These are phyloP conservation scores for Trichodelitschia bisporula DNA, from an alignment of 495 filamentous ascomycete species.

Conservation along the genomic window DNA sequence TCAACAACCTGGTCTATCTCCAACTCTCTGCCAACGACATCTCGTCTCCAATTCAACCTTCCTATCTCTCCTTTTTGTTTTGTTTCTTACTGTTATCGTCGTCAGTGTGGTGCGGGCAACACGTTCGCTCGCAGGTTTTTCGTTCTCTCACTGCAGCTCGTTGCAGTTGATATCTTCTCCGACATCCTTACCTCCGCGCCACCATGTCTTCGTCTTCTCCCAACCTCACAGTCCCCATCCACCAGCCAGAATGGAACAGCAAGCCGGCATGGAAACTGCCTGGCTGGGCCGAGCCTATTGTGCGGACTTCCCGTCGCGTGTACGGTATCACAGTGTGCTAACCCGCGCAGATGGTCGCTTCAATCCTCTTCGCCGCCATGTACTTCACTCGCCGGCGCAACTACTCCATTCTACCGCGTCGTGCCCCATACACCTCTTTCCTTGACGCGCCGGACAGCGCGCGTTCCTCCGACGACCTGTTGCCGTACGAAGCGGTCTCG, in stretches of 20 bases:
- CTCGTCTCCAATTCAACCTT: too few species aligned
- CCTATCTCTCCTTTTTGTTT: too few species aligned
- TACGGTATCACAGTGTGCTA: neutral
- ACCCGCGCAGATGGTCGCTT: constrained; percentile 25
- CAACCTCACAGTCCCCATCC: neutral
- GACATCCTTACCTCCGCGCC: too few species aligned
- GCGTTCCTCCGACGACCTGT: constrained; percentile 18
- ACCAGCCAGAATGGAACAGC: constrained; percentile 14
- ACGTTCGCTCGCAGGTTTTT: too few species aligned
- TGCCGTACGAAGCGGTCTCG: constrained; percentile 13
- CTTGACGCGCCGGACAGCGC: constrained; percentile 17
- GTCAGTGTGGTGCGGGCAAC: too few species aligned
- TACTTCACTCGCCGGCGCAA: constrained; percentile 26
- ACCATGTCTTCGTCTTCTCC: too few species aligned
- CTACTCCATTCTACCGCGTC: constrained; percentile 20
- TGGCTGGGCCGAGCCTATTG: constrained; percentile 33
- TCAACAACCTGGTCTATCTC: too few species aligned
- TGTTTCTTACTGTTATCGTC: too few species aligned
- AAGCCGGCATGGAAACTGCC: constrained; percentile 23
- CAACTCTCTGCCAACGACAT: too few species aligned
- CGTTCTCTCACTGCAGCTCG: too few species aligned
- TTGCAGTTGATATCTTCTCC: too few species aligned
- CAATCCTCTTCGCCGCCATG: constrained; percentile 32
- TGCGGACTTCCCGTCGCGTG: constrained; percentile 11
- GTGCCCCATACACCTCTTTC: constrained; percentile 12